Evolutionary conservation across 805 yeast species (phyloP).

Genomic region (Candida anglica): DNA sequence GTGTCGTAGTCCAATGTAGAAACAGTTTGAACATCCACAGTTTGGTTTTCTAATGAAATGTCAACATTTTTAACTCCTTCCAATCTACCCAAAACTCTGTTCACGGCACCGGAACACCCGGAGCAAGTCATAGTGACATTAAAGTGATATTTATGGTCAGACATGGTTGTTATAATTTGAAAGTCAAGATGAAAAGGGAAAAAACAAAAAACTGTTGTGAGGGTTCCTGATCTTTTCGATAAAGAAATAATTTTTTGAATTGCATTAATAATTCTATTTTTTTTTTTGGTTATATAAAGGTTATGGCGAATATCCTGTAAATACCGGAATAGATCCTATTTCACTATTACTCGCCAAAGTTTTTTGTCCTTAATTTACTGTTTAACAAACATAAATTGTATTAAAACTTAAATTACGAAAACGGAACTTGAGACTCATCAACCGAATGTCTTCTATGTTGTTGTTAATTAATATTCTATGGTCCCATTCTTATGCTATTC

Average conservation of each 20-base stretch:
- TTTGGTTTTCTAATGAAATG: constrained; percentile 74
- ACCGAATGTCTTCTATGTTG: no score
- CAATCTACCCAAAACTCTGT: constrained; percentile 64
- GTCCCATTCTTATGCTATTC: no score
- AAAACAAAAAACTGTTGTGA: not conserved
- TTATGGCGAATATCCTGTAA: no score
- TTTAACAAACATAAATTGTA: no score
- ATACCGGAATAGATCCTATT: no score
- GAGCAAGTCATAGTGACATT: constrained; percentile 84
- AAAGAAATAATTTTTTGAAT: not conserved
- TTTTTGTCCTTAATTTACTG: no score
- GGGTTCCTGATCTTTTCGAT: not conserved
- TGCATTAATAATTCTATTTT: no score
- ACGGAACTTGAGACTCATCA: no score
- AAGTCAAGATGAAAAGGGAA: not conserved
- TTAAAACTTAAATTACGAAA: no score
- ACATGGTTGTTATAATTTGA: constrained; percentile 23
- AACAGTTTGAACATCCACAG: constrained; percentile 70
- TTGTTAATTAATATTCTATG: no score
- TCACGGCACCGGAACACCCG: constrained; percentile 85
- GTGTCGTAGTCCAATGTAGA: constrained; percentile 62
- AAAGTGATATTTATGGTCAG: constrained; percentile 65
- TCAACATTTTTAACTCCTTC: constrained; percentile 73
- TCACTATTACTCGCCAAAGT: no score
- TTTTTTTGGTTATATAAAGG: no score